These are phyloP conservation scores for Nicotiana tabacum DNA, from an alignment of 257 asterid genomes.

Conservation along the genomic window DNA sequence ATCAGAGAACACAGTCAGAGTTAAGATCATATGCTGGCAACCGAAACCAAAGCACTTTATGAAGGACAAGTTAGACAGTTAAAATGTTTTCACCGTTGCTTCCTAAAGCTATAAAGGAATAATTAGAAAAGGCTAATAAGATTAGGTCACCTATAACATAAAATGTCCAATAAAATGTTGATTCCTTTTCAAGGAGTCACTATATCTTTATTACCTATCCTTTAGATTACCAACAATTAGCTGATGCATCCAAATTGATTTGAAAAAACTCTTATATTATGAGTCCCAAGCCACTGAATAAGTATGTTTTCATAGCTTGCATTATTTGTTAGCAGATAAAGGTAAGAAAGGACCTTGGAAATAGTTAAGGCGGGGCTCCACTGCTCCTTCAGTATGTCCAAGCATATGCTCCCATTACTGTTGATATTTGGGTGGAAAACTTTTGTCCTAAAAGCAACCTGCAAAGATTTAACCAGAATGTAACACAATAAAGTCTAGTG, in stretches of 20 bases:
- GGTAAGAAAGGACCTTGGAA: slow-evolving; percentile 12
- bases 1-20: neutral
- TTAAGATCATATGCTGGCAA: neutral
- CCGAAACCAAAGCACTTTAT: neutral
- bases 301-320: neutral
- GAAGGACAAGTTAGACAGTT: neutral
- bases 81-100: neutral
- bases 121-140: neutral
- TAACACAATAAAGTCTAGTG: neutral
- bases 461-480: neutral
- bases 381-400: slow-evolving; percentile 17
- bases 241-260: neutral
- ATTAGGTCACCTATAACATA: neutral
- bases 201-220: neutral
- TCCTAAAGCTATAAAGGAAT: neutral
- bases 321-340: neutral
- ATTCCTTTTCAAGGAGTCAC: neutral
- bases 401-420: slow-evolving; percentile 15
- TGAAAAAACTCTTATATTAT: neutral
- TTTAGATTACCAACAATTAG: neutral
- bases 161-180: neutral
- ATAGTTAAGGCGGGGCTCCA: slow-evolving; percentile 17
- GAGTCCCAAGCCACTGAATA: neutral
- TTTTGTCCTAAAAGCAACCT: slow-evolving; percentile 20
- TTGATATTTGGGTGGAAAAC: slow-evolving; percentile 17